A percentile compares a stretch with the other conserved stretches of the same genome.
Evolutionary conservation across 2,329 filamentous ascomycete species (phyloP).

Genomic region (Verticillium zaregamsianum): DNA sequence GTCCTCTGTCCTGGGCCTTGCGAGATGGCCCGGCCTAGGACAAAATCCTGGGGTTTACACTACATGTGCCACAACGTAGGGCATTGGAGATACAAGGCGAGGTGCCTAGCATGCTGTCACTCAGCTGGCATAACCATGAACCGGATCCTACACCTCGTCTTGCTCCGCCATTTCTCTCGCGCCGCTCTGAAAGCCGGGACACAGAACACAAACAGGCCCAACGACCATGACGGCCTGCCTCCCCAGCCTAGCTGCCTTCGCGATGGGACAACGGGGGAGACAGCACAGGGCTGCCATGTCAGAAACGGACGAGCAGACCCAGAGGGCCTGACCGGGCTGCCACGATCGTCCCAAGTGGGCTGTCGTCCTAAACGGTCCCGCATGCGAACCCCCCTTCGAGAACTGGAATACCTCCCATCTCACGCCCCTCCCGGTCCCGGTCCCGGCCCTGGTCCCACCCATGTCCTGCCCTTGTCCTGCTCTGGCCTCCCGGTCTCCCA

Average conservation of each 20-base stretch:
- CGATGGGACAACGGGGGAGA: background rate
- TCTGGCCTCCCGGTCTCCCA: slow-evolving; percentile 6
- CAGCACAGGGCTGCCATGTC: background rate
- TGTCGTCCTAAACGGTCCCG: background rate
- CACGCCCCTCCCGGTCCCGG: background rate
- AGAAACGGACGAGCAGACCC: background rate
- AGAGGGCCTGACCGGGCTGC: background rate
- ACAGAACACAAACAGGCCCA: background rate
- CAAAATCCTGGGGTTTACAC: background rate
- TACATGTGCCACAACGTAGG: background rate
- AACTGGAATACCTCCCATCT: background rate
- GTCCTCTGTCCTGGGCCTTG: background rate
- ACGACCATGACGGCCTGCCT: background rate
- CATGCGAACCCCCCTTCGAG: background rate
- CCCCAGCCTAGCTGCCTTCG: background rate
- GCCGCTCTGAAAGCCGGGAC: background rate
- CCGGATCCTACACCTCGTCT: background rate
- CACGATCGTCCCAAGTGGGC: background rate
- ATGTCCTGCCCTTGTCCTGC: background rate
- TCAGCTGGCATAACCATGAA: background rate
- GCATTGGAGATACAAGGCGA: background rate
- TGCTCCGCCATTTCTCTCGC: too few species aligned
- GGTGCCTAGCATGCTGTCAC: background rate
- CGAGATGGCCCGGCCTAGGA: background rate
- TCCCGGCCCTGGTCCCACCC: background rate